phyloP scores from a whole-genome alignment of 2,329 filamentous ascomycete species.

The Conoideocrella luteorostrata region DNA sequence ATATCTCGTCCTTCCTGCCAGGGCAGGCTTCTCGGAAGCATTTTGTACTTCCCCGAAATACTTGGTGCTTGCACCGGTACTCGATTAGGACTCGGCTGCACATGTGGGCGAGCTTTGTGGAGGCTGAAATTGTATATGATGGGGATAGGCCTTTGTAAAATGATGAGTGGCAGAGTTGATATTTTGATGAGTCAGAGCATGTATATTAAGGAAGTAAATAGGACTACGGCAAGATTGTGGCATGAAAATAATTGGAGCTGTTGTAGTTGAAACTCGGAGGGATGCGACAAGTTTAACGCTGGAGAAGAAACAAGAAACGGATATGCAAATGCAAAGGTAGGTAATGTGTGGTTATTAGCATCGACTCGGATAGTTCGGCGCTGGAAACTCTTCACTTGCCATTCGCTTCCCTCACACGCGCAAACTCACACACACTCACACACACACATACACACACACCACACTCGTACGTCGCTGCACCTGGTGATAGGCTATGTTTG shows the following conservation, averaged over 20 bases:
- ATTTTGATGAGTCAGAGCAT: no score
- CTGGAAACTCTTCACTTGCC: slow-evolving; percentile 5
- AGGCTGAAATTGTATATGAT: no score
- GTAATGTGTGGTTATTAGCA: no score
- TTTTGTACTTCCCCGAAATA: slow-evolving; percentile 27
- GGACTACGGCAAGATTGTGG: no score
- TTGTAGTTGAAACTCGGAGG: background rate
- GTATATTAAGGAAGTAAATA: no score
- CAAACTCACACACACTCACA: no score
- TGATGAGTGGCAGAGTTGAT: no score
- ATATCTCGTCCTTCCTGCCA: slow-evolving; percentile 24
- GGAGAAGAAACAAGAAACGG: background rate
- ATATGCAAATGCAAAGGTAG: background rate
- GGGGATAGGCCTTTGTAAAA: no score
- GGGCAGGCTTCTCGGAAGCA: slow-evolving; percentile 27
- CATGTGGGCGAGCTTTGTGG: slow-evolving; percentile 20
- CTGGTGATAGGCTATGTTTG: background rate
- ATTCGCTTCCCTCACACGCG: no score
- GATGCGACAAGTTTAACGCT: background rate
- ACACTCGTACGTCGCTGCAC: background rate
- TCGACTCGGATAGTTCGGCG: slow-evolving; percentile 5
- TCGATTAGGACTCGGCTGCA: slow-evolving; percentile 27
- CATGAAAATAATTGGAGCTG: no score
- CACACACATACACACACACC: no score
- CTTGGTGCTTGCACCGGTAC: slow-evolving; percentile 30